phyloP scores from a whole-genome alignment of 2,329 filamentous ascomycete genomes.

The Stagonosporopsis cucurbitacearum region DNA sequence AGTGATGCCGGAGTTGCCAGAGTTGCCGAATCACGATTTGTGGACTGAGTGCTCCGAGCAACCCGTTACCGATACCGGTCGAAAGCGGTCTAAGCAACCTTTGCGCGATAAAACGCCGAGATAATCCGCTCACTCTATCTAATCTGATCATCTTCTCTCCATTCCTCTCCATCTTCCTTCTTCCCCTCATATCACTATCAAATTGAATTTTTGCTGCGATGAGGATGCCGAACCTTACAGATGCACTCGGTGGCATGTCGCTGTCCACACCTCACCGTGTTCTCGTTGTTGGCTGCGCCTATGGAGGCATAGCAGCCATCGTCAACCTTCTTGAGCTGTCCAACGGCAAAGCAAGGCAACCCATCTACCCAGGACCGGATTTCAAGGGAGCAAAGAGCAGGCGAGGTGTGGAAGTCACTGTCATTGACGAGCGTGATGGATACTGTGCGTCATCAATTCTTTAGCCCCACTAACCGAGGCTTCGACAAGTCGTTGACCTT shows the following conservation, averaged over 20 bases:
- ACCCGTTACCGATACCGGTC: constrained; percentile 25
- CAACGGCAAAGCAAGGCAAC: constrained; percentile 61
- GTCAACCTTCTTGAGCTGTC: constrained; percentile 72
- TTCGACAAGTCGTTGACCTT: constrained; percentile 2
- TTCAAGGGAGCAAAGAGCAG: constrained; percentile 49
- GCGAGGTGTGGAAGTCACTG: constrained; percentile 70
- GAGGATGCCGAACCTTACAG: constrained; percentile 36
- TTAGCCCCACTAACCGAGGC: constrained; percentile 28
- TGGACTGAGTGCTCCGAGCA: constrained; percentile 1
- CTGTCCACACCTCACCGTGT: constrained; percentile 51
- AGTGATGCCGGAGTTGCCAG: too few relatives aligned
- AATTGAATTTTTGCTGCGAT: constrained; percentile 30
- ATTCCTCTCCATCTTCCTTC: constrained; percentile 2
- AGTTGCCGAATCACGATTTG: constrained; percentile 3
- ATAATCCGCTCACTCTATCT: constrained; percentile 30
- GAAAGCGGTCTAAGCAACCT: background rate
- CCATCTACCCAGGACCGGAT: constrained; percentile 45
- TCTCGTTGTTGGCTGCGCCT: constrained; percentile 73
- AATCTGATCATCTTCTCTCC: constrained; percentile 45
- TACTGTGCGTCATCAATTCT: constrained; percentile 65
- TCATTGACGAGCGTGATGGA: constrained; percentile 83
- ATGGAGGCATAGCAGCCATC: constrained; percentile 71
- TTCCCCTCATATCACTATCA: constrained; percentile 11
- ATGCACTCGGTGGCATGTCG: constrained; percentile 36
- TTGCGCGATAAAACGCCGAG: constrained; percentile 28